Percentiles rank a stretch among this genome's conserved stretches.
Evolutionary conservation across 305 asterid genomes (phyloP).

Genomic region (Fraxinus latifolia): DNA sequence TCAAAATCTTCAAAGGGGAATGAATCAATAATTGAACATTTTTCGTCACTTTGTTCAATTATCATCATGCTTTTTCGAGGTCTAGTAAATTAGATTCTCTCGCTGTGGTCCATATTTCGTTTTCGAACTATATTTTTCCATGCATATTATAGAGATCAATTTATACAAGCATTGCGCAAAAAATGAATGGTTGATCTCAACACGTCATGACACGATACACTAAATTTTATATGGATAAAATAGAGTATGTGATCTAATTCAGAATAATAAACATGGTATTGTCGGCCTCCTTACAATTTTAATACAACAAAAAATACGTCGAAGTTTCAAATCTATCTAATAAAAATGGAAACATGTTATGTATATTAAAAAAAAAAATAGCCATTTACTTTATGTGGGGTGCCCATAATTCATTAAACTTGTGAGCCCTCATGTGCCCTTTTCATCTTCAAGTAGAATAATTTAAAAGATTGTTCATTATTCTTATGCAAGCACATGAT

Average conservation of each 20-base stretch:
- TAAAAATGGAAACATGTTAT: background rate
- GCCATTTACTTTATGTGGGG: background rate
- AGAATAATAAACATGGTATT: background rate
- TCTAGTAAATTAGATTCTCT: background rate
- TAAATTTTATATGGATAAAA: background rate
- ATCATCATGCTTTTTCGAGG: background rate
- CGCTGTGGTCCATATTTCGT: background rate
- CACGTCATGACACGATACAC: background rate
- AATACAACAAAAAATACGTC: background rate
- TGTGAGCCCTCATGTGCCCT: background rate
- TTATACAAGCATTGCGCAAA: background rate
- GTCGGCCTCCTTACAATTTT: background rate
- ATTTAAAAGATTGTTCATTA: background rate
- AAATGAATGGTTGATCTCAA: background rate
- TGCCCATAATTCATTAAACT: background rate
- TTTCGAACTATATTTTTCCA: background rate
- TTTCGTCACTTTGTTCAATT: background rate
- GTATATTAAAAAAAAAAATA: background rate
- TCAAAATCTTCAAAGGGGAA: background rate
- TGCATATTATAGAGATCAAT: background rate
- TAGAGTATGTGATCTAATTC: background rate
- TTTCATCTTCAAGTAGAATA: background rate
- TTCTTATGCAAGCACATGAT: constrained; percentile 18
- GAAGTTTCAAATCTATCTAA: background rate
- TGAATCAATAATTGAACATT: background rate